These are phyloP conservation scores for Trichomonas gallinae DNA, from an alignment of 208 protist species.

Conservation along the genomic window DNA sequence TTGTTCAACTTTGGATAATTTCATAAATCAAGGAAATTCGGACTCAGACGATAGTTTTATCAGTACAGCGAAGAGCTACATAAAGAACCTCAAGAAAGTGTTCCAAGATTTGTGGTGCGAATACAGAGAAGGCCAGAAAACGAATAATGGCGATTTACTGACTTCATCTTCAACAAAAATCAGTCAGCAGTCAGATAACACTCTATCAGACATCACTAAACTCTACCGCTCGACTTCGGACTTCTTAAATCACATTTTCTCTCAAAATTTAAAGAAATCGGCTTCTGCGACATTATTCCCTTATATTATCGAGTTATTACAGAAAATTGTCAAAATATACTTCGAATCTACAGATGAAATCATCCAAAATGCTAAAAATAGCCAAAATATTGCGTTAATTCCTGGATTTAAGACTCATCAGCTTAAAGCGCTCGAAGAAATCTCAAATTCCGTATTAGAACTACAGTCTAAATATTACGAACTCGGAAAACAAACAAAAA, in stretches of 20 bases:
- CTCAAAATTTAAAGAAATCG: background rate
- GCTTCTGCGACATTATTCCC: background rate
- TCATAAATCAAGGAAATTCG: background rate
- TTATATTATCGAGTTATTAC: background rate
- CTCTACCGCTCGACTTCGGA: background rate
- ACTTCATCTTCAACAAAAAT: background rate
- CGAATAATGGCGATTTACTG: background rate
- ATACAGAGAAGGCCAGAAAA: background rate
- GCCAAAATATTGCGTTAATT: background rate
- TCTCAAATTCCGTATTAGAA: background rate
- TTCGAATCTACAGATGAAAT: background rate
- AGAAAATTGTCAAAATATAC: background rate
- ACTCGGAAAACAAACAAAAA: background rate
- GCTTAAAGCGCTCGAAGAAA: background rate
- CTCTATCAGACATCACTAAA: background rate
- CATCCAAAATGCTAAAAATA: background rate
- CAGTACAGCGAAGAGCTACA: background rate
- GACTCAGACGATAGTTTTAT: background rate
- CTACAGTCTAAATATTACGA: background rate
- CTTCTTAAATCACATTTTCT: background rate
- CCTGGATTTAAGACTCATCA: background rate
- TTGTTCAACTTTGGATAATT: background rate
- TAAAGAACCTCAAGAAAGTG: background rate
- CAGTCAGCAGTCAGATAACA: background rate
- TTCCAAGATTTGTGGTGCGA: background rate